These are phyloP conservation scores for Aspergillus oerlinghausenensis DNA, from an alignment of 2,329 filamentous ascomycete genomes.

Conservation along the genomic window DNA sequence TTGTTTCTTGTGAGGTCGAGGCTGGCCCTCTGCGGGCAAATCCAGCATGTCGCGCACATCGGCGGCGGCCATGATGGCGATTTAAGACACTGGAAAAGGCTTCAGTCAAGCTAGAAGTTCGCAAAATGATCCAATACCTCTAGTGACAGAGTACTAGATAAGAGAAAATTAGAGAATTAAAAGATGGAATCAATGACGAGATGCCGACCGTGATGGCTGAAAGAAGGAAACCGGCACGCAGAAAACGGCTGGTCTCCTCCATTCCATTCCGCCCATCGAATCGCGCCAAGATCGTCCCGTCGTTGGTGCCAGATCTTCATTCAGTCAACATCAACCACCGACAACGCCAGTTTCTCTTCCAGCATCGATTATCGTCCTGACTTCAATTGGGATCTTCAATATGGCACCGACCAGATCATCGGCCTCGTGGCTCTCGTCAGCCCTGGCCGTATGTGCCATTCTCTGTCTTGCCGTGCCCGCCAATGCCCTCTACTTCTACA, in stretches of 20 bases:
- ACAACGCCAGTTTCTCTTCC: not conserved
- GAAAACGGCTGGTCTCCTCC: not conserved
- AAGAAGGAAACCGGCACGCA: not conserved
- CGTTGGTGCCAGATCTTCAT: conserved; percentile 22
- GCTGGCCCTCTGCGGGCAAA: conserved; percentile 59
- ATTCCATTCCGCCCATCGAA: conserved; percentile 2
- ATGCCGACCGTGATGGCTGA: not conserved
- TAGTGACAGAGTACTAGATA: not conserved
- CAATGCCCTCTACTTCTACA: conserved; percentile 91
- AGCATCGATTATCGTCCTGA: not conserved
- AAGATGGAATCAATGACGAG: not conserved
- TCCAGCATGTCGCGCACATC: conserved; percentile 88
- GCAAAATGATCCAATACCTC: not conserved
- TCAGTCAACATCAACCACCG: conserved; percentile 5
- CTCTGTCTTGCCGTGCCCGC: conserved; percentile 58
- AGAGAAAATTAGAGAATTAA: not conserved
- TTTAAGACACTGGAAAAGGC: not conserved
- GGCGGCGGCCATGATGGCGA: conserved; percentile 60
- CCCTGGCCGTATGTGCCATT: conserved; percentile 61
- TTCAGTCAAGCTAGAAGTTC: not conserved
- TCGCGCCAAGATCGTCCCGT: conserved; percentile 20
- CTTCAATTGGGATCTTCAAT: conserved; percentile 5
- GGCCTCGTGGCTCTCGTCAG: conserved; percentile 36
- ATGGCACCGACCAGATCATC: conserved; percentile 36
- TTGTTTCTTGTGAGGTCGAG: conserved; percentile 67